These are phyloP conservation scores for Stephanodiscus minutulus DNA, from an alignment of 108 stramenopile species.

Conservation along the genomic window DNA sequence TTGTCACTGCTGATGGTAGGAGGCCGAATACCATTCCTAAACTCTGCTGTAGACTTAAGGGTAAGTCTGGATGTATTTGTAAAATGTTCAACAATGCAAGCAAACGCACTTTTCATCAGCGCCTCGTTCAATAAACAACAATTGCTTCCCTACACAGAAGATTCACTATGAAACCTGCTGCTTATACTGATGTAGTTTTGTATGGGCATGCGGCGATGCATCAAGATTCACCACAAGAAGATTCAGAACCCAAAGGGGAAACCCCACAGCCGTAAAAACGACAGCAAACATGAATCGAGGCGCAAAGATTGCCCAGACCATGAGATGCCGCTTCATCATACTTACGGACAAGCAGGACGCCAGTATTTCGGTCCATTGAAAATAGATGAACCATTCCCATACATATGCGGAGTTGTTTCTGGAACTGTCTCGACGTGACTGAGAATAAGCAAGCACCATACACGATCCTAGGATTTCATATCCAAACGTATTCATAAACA, in stretches of 20 bases:
- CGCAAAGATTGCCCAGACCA: constrained; percentile 92
- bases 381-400: constrained; percentile 70
- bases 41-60: too few species aligned
- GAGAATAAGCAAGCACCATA: constrained; percentile 50
- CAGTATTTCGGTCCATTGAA: constrained; percentile 68
- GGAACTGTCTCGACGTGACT: neutral
- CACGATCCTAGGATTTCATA: constrained; percentile 77
- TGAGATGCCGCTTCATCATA: constrained; percentile 75
- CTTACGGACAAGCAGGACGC: constrained; percentile 78
- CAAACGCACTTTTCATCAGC: too few species aligned
- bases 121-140: neutral
- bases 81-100: too few species aligned
- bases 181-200: neutral
- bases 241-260: constrained; percentile 26
- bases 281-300: constrained; percentile 78
- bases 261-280: constrained; percentile 52
- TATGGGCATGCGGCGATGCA: neutral
- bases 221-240: neutral
- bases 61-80: too few species aligned
- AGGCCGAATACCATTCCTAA: too few species aligned
- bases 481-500: constrained; percentile 86
- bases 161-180: neutral
- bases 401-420: constrained; percentile 18
- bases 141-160: neutral
- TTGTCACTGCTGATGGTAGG: too few species aligned